Conservation (phyloP, 2,329 filamentous ascomycete genomes). For the Colletotrichum limetticola region DNA sequence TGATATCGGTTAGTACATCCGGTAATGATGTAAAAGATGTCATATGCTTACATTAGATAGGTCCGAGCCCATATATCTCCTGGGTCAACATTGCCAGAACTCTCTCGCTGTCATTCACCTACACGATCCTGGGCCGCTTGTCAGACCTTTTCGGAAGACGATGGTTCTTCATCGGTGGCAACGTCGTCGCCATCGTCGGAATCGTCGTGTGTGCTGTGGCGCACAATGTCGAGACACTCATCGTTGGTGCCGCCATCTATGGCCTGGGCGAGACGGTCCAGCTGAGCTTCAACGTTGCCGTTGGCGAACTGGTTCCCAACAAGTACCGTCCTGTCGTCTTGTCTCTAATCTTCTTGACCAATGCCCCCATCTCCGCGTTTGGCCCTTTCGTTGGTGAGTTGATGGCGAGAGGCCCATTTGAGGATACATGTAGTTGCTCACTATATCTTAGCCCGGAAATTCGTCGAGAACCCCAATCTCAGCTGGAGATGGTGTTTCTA, state of each 20-base stretch:
- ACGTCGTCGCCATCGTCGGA: conserved; percentile 47
- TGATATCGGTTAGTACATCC: conserved; percentile 42
- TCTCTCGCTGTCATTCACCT: conserved; percentile 42
- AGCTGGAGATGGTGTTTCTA: conserved; percentile 55
- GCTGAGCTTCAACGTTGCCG: conserved; percentile 49
- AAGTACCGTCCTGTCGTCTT: conserved; percentile 50
- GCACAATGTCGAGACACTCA: conserved; percentile 47
- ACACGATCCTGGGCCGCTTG: conserved; percentile 47
- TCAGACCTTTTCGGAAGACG: conserved; percentile 52
- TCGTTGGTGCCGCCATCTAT: conserved; percentile 48
- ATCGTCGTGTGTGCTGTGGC: conserved; percentile 49
- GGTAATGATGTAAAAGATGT: neutral
- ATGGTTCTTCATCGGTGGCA: conserved; percentile 53
- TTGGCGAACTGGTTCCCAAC: conserved; percentile 55
- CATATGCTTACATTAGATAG: neutral
- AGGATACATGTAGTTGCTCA: neutral
- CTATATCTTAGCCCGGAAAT: conserved; percentile 42
- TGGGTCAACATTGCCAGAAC: conserved; percentile 47
- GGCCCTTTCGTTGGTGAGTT: conserved; percentile 47
- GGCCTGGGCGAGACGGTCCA: conserved; percentile 50
- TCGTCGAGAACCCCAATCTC: conserved; percentile 46
- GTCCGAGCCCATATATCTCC: conserved; percentile 33
- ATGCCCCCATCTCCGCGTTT: conserved; percentile 47
- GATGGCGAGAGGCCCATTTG: accelerated
- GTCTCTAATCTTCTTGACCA: conserved; percentile 47